Percentiles rank a stretch among this genome's conserved stretches.
phyloP scores from a whole-genome alignment of 148 eudicot species.

The Rhododendron ferrugineum region DNA sequence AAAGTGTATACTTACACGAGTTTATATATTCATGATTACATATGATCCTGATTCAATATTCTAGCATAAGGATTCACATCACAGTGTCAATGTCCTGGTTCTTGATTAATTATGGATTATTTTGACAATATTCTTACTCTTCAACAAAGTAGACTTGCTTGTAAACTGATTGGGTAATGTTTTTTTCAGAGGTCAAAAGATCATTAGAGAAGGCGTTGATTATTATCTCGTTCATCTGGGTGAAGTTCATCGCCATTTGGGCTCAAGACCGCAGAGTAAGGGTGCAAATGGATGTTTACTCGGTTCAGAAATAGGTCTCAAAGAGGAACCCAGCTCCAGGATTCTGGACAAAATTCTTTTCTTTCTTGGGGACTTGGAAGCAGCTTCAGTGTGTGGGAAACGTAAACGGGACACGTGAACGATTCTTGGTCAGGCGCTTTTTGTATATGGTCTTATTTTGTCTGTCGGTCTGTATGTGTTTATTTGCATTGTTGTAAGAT shows the following conservation, averaged over 20 bases:
- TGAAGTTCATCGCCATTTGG: conserved; percentile 63
- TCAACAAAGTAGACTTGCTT: not conserved
- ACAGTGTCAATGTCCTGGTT: not conserved
- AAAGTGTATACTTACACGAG: not conserved
- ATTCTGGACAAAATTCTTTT: conserved; percentile 68
- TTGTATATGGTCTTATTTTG: not conserved
- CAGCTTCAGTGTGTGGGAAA: conserved; percentile 60
- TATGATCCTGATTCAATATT: not conserved
- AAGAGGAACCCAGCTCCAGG: conserved; percentile 27
- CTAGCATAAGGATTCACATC: not conserved
- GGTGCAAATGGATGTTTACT: conserved; percentile 10
- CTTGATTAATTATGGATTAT: not conserved
- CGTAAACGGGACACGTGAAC: conserved; percentile 34
- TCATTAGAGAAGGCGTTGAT: conserved; percentile 73
- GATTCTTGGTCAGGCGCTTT: not conserved
- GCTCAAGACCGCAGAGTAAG: conserved; percentile 37
- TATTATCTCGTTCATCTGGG: conserved; percentile 62
- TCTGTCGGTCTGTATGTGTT: not conserved
- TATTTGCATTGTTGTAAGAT: not conserved
- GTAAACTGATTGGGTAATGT: not conserved
- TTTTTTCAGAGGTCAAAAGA: conserved; percentile 58
- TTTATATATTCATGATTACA: not conserved
- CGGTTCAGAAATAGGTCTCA: conserved; percentile 6
- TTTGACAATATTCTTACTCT: not conserved
- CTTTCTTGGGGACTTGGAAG: conserved; percentile 82